These are phyloP conservation scores for Davidsoniella australis DNA, from an alignment of 2,329 filamentous ascomycete species.

Conservation along the genomic window DNA sequence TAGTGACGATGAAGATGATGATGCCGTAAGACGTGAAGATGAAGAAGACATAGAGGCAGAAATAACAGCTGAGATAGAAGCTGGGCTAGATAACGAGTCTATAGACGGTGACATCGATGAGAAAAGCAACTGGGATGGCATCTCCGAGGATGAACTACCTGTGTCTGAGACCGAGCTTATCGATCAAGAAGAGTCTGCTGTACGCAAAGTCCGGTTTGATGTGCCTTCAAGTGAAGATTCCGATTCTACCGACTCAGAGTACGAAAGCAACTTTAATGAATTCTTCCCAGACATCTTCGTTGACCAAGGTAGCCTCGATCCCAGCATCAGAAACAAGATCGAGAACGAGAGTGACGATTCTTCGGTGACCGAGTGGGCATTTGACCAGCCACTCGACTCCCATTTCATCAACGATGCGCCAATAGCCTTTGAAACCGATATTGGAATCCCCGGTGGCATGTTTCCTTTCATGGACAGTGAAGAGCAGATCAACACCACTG, in stretches of 20 bases:
- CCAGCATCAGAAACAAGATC: constrained; percentile 55
- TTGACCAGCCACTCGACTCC: constrained; percentile 25
- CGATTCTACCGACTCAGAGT: constrained; percentile 43
- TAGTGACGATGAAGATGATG: constrained; percentile 20
- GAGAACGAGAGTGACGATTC: constrained; percentile 46
- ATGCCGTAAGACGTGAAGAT: constrained; percentile 21
- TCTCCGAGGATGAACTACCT: constrained; percentile 4
- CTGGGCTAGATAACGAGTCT: constrained; percentile 3
- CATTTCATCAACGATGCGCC: background rate
- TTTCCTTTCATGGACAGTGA: constrained; percentile 10
- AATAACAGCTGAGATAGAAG: background rate
- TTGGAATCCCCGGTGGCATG: constrained; percentile 23
- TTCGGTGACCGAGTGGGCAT: constrained; percentile 48
- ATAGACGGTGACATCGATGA: constrained; percentile 9
- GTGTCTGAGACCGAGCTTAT: background rate
- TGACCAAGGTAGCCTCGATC: constrained; percentile 55
- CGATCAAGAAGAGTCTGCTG: constrained; percentile 24
- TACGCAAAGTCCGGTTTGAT: constrained; percentile 59
- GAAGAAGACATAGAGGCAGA: constrained; percentile 14
- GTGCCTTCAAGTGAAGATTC: constrained; percentile 46
- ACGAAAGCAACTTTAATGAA: constrained; percentile 31
- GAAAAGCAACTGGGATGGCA: constrained; percentile 8
- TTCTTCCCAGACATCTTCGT: constrained; percentile 68
- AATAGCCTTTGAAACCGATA: constrained; percentile 20
- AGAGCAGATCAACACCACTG: background rate